A percentile compares a stretch with the other conserved stretches of the same genome.
phyloP scores from a whole-genome alignment of 83 land plant species.

The Picea engelmannii region DNA sequence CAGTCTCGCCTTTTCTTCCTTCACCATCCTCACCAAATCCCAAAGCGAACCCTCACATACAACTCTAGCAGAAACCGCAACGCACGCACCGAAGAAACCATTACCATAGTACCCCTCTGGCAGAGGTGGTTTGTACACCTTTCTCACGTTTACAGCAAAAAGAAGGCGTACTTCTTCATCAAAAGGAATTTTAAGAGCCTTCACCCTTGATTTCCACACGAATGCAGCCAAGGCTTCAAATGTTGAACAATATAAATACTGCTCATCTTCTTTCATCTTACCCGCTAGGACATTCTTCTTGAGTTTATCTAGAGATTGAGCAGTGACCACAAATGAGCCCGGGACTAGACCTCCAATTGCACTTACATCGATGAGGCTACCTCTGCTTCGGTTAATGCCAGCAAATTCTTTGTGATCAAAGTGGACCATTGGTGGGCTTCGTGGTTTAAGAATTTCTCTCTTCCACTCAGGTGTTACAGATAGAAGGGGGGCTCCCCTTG shows the following conservation, averaged over 20 bases:
- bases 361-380: not conserved
- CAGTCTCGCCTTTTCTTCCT: too few species aligned
- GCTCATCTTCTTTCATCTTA: not conserved
- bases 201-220: not conserved
- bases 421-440: not conserved
- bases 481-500: not conserved
- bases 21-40: too few species aligned
- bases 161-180: too few species aligned
- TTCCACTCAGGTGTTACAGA: not conserved
- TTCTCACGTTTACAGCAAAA: too few species aligned
- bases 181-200: too few species aligned
- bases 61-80: too few species aligned
- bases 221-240: slow-evolving; percentile 9
- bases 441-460: not conserved
- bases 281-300: not conserved
- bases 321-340: not conserved
- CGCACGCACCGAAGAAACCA: too few species aligned
- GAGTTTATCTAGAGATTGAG: not conserved
- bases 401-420: not conserved
- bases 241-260: not conserved
- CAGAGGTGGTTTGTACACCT: too few species aligned
- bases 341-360: not conserved
- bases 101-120: too few species aligned
- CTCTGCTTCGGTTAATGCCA: too few species aligned
- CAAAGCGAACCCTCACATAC: too few species aligned